A percentile compares a stretch with the other conserved stretches of the same genome.
These are phyloP conservation scores for Aleurites moluccanus DNA, from an alignment of 441 rosid genomes.

Conservation along the genomic window DNA sequence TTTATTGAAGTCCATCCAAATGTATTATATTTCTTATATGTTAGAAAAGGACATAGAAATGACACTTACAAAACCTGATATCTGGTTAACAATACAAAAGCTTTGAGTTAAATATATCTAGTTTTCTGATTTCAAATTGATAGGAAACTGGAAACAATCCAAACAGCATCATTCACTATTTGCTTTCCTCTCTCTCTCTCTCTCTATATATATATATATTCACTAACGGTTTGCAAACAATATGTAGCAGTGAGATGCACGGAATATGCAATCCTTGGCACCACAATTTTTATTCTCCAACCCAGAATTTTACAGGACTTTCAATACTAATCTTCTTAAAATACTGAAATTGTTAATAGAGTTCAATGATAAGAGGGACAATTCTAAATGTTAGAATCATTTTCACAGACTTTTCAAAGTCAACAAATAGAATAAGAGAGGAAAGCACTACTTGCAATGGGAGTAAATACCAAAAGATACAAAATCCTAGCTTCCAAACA, in stretches of 20 bases:
- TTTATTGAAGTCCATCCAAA: neutral
- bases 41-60: neutral
- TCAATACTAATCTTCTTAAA: neutral
- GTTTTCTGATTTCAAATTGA: neutral
- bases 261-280: neutral
- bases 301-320: conserved; percentile 9
- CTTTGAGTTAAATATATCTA: too few species aligned
- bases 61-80: neutral
- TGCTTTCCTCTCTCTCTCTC: neutral
- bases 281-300: neutral
- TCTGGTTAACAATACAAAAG: neutral
- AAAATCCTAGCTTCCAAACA: neutral
- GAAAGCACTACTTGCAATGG: neutral
- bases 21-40: neutral
- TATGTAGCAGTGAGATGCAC: neutral
- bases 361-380: neutral
- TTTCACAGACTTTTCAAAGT: neutral
- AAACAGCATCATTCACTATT: neutral
- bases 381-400: neutral
- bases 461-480: neutral
- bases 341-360: neutral
- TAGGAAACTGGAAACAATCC: neutral
- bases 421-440: neutral
- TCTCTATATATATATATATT: neutral
- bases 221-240: too few species aligned